A percentile compares a stretch with the other conserved stretches of the same genome.
phyloP scores from a whole-genome alignment of 768 basidiomycete species.

The Russula virescens region DNA sequence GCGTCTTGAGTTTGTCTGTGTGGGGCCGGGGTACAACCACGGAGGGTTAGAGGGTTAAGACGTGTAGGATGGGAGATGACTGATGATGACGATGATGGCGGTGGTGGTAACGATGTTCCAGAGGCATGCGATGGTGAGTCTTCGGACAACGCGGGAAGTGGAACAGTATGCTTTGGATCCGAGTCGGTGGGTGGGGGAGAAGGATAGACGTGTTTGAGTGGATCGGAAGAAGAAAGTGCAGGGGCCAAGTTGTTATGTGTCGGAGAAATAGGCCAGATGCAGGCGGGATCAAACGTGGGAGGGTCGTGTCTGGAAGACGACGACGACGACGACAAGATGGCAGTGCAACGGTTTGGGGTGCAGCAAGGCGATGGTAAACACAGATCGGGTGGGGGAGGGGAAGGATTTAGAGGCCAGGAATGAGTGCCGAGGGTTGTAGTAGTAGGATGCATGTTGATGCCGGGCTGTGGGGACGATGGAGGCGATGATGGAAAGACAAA shows the following conservation, averaged over 20 bases:
- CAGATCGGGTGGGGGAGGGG: slow-evolving; percentile 1
- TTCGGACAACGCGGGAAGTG: slow-evolving; percentile 19
- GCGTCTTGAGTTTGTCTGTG: background rate
- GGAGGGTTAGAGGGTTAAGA: slow-evolving; percentile 2
- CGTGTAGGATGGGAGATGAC: background rate
- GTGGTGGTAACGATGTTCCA: background rate
- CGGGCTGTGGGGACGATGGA: slow-evolving; percentile 8
- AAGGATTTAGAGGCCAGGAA: background rate
- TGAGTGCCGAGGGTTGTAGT: background rate
- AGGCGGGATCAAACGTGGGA: slow-evolving; percentile 17
- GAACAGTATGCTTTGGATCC: slow-evolving; percentile 26
- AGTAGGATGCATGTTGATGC: slow-evolving; percentile 14
- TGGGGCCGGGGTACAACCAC: background rate
- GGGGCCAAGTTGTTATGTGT: background rate
- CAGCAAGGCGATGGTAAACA: slow-evolving; percentile 6
- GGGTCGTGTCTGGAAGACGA: slow-evolving; percentile 13
- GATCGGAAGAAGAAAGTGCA: background rate
- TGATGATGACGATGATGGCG: background rate
- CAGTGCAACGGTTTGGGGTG: slow-evolving; percentile 19
- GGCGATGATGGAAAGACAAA: slow-evolving; percentile 11
- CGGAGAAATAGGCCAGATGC: slow-evolving; percentile 1
- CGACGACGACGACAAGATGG: background rate
- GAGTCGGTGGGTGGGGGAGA: slow-evolving; percentile 25
- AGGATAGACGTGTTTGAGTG: slow-evolving; percentile 20
- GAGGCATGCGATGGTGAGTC: slow-evolving; percentile 10